Conservation (phyloP, 176 grass and related monocot species). For the Alopecurus myosuroides region DNA sequence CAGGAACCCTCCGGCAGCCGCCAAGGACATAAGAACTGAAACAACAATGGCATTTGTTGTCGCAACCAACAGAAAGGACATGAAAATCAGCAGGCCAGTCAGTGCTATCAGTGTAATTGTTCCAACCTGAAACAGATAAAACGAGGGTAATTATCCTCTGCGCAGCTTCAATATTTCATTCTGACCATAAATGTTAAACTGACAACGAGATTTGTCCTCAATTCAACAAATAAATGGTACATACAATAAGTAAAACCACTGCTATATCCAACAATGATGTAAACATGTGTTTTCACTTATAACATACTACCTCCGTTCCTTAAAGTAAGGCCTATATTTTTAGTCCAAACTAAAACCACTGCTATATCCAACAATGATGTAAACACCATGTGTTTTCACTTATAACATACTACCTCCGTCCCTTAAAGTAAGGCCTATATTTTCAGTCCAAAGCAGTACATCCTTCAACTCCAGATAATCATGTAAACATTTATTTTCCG, state of each 20-base stretch:
- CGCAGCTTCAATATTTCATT: not conserved
- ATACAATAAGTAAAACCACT: not conserved
- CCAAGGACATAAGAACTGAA: conserved; percentile 76
- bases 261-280: not conserved
- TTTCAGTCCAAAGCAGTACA: too few species aligned
- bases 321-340: too few species aligned
- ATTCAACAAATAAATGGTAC: not conserved
- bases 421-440: too few species aligned
- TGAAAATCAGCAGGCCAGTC: conserved; percentile 70
- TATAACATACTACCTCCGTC: too few species aligned
- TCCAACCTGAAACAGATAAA: conserved; percentile 53
- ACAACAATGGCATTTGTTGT: conserved; percentile 68
- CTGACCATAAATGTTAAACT: not conserved
- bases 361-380: not conserved
- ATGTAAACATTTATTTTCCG: not conserved
- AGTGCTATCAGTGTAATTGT: conserved; percentile 59
- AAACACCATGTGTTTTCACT: not conserved
- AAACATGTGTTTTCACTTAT: not conserved
- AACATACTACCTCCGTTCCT: too few species aligned
- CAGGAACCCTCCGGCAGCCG: conserved; percentile 80
- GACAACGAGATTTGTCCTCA: not conserved
- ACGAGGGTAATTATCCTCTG: not conserved
- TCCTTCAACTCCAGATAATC: not conserved
- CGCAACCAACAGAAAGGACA: conserved; percentile 69
- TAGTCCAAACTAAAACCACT: not conserved